These are phyloP conservation scores for Trichophyton mentagrophytes DNA, from an alignment of 2,329 filamentous ascomycete species.

Conservation along the genomic window DNA sequence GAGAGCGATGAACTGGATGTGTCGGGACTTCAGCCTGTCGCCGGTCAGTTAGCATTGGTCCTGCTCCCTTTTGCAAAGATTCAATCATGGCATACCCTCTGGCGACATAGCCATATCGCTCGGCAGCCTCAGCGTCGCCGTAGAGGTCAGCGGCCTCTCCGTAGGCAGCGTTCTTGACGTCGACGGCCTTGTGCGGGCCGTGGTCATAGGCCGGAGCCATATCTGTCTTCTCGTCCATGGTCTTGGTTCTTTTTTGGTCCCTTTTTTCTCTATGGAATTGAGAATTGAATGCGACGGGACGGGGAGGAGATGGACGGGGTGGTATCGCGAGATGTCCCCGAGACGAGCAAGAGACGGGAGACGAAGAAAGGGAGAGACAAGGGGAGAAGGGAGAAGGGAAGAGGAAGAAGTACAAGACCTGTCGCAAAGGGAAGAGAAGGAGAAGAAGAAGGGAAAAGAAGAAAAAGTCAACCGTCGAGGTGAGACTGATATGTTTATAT, in stretches of 20 bases:
- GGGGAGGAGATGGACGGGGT: neutral
- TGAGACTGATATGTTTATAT: neutral
- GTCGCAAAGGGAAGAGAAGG: neutral
- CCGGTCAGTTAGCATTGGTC: neutral
- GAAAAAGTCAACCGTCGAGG: neutral
- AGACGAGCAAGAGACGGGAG: neutral
- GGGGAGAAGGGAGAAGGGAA: neutral
- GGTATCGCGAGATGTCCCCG: neutral
- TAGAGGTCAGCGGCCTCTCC: constrained; percentile 42
- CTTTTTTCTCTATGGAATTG: constrained; percentile 3
- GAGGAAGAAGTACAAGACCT: neutral
- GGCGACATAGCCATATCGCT: constrained; percentile 40
- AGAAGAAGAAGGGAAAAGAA: neutral
- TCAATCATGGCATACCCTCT: constrained; percentile 30
- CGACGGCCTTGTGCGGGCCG: constrained; percentile 6
- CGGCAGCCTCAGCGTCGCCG: constrained; percentile 39
- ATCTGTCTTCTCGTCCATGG: neutral
- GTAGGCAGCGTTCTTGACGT: constrained; percentile 22
- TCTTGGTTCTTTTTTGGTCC: neutral
- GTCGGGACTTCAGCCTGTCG: constrained; percentile 37
- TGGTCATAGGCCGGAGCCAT: neutral
- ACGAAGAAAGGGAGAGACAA: neutral
- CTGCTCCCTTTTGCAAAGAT: no score
- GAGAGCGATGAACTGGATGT: constrained; percentile 48
- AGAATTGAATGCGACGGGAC: neutral